Evolutionary conservation across 2,329 filamentous ascomycete genomes (phyloP).

Genomic region (Phialophora macrospora): DNA sequence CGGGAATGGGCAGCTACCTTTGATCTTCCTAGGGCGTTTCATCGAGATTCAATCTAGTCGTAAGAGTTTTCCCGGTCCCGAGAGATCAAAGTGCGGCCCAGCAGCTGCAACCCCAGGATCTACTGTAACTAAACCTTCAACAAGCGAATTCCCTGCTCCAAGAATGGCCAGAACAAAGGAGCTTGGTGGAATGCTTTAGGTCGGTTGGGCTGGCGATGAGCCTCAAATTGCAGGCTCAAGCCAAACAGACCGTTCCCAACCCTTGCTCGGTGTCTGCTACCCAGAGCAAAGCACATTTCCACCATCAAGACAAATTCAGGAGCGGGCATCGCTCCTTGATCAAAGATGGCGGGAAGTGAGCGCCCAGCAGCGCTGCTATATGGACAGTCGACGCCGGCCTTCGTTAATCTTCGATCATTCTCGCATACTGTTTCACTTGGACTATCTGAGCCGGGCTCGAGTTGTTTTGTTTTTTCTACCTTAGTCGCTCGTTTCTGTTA

Average conservation of each 20-base stretch:
- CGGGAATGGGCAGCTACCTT: background rate
- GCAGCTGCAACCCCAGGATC: background rate
- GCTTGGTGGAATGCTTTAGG: background rate
- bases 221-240: slow-evolving; percentile 3
- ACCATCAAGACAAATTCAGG: background rate
- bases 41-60: background rate
- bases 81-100: background rate
- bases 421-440: background rate
- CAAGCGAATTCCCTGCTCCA: background rate
- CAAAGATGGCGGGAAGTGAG: background rate
- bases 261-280: background rate
- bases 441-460: background rate
- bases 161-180: background rate
- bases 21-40: background rate
- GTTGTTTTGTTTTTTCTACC: slow-evolving; percentile 5
- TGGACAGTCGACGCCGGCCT: background rate
- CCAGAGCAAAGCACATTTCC: background rate
- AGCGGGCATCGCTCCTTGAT: background rate
- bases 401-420: background rate
- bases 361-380: background rate
- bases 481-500: slow-evolving; percentile 15
- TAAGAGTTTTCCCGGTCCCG: background rate
- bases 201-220: background rate
- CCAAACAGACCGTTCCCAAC: background rate
- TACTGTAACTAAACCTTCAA: background rate